Base-by-base conservation (phyloP, 73 alveolate species). In the Effrenium voratum region DNA sequence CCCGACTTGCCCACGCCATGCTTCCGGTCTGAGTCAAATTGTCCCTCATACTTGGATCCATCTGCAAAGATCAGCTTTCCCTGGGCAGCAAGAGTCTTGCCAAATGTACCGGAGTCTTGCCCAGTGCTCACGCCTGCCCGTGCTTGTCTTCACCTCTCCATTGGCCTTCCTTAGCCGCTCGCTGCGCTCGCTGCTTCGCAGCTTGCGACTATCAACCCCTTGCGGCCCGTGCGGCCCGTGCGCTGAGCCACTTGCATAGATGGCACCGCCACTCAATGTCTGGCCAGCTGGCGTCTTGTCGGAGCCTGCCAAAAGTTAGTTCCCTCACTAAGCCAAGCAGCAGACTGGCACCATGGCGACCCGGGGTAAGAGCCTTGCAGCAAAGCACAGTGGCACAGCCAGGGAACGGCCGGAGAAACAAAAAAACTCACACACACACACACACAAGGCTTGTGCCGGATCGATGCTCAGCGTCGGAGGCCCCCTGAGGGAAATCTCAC, bases 41-140 rank as follows among this genome's bases (percentile, higher is more conserved):
- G 99, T n/a, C 99, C 99, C 82, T 99, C 99, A 82, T 99, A 99
- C 40, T 47, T 99, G 73, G 99, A 99, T 60, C 99, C 99, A 66
- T 95, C 99, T 0, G 93, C 91, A 84, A 86, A 95, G 93, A 80
- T 95, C 90, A 91, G 80, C 66, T 99, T 94, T 26, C 99, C 99
- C 99, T 99, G 79, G 73, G 47, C 68, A n/a, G n/a, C n/a, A 26
- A 38, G 57, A 38, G 26, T 72, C 50, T 13, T 72, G 86, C 34
- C 45, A 75, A 26, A n/a, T n/a, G 49, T 12, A 28, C 5, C 34
- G 30, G 30, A 24, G 34, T 60, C 8, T 24, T 60, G 75, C 30
- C 15, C 16, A 10, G 57, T 2, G 55, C 43, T 75, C 45, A 36
- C 19, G 50, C 95, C 96, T 90, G 87, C 75, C 96, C 96, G 34